Evolutionary conservation across 2,329 filamentous ascomycete genomes (phyloP).

Genomic region (Westerdykella ornata): DNA sequence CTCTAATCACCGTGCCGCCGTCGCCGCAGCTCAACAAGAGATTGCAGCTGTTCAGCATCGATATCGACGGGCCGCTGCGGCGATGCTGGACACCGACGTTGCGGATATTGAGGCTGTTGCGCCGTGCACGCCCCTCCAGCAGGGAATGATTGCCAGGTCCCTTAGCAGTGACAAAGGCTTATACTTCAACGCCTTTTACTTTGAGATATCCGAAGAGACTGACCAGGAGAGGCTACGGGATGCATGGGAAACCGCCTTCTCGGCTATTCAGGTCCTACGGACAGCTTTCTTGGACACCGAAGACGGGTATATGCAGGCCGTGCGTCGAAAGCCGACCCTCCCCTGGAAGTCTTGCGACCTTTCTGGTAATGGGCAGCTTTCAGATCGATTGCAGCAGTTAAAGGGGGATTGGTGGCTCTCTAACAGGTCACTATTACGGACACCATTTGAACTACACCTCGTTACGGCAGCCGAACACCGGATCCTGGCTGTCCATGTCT

Average conservation of each 20-base stretch:
- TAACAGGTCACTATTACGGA: conserved; percentile 46
- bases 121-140: conserved; percentile 79
- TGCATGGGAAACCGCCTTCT: conserved; percentile 54
- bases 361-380: conserved; percentile 22
- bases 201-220: conserved; percentile 46
- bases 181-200: conserved; percentile 73
- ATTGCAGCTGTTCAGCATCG: conserved; percentile 60
- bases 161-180: conserved; percentile 51
- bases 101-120: conserved; percentile 63
- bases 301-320: conserved; percentile 71
- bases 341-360: conserved; percentile 38
- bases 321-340: conserved; percentile 43
- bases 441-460: conserved; percentile 50
- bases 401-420: conserved; percentile 49
- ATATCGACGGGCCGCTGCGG: conserved; percentile 49
- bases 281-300: conserved; percentile 65
- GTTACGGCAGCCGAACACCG: conserved; percentile 28
- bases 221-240: conserved; percentile 45
- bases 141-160: conserved; percentile 74
- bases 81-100: conserved; percentile 46
- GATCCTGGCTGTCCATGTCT: conserved; percentile 60
- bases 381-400: conserved; percentile 24
- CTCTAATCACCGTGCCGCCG: conserved; percentile 15
- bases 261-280: conserved; percentile 58
- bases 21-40: conserved; percentile 50